Evolutionary conservation across 2,329 filamentous ascomycete species (phyloP).

Genomic region (Trichoderma harzianum): DNA sequence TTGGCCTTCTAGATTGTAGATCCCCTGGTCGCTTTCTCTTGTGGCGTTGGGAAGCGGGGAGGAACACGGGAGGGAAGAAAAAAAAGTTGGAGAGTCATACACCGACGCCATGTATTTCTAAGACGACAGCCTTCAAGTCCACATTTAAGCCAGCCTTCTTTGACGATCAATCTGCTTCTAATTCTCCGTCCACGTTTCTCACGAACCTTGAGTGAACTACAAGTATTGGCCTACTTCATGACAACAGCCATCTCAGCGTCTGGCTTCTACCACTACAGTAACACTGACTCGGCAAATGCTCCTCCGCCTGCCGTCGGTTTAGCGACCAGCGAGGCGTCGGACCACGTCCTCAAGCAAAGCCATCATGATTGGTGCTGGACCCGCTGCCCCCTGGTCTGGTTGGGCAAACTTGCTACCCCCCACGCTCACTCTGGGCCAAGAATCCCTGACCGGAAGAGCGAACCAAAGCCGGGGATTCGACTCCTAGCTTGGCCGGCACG

Average conservation of each 20-base stretch:
- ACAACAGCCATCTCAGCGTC: background rate
- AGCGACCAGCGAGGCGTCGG: background rate
- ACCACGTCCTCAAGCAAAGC: background rate
- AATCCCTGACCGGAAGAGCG: background rate
- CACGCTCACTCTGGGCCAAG: conserved; percentile 1
- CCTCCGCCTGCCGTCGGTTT: background rate
- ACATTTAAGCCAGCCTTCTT: background rate
- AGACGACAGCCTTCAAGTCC: background rate
- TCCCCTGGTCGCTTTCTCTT: background rate
- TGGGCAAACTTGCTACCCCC: background rate
- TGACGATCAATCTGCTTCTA: background rate
- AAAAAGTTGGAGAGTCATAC: conserved; percentile 1
- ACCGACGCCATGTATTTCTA: background rate
- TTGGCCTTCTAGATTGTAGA: conserved; percentile 2
- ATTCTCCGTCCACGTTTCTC: background rate
- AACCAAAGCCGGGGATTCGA: conserved; percentile 1
- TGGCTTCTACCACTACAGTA: background rate
- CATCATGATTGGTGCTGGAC: background rate
- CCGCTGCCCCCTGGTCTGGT: background rate
- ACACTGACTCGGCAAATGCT: background rate
- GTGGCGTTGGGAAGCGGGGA: background rate
- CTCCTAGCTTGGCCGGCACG: conserved; percentile 3
- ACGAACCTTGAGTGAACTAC: background rate
- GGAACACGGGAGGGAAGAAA: background rate
- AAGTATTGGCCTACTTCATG: no score